Conservation (phyloP, 306 rosid species). For the Vachellia collinsii region DNA sequence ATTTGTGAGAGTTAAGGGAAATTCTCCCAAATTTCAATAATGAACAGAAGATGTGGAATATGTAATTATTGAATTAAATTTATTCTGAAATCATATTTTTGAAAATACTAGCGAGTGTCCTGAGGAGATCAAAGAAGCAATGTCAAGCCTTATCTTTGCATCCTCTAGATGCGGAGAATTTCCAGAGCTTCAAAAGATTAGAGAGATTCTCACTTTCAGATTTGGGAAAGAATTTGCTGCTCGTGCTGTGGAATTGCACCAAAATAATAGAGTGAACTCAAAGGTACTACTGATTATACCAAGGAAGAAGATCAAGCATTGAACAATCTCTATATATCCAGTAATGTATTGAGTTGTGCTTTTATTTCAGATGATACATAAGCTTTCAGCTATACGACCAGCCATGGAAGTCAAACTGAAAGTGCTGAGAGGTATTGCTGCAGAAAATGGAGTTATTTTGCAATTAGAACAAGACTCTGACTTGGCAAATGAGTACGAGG, state of each 20-base stretch:
- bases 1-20: too few species aligned
- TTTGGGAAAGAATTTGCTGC: conserved; percentile 62
- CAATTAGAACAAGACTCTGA: conserved; percentile 44
- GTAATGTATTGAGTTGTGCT: background rate
- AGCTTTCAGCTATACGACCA: conserved; percentile 44
- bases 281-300: conserved; percentile 40
- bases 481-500: conserved; percentile 22
- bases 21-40: background rate
- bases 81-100: background rate
- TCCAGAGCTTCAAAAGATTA: conserved; percentile 72
- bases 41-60: background rate
- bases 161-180: conserved; percentile 79
- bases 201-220: conserved; percentile 49
- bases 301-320: background rate
- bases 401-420: conserved; percentile 49
- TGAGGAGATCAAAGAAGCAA: conserved; percentile 62
- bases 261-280: conserved; percentile 58
- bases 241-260: conserved; percentile 53
- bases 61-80: background rate
- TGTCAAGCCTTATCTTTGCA: conserved; percentile 63
- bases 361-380: conserved; percentile 59
- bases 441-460: conserved; percentile 55
- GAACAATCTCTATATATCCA: background rate
- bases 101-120: conserved; percentile 56
- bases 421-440: conserved; percentile 51